Evolutionary conservation across 1,139 yeast genomes (phyloP).

Genomic region (Nakaseomyces bracarensis): DNA sequence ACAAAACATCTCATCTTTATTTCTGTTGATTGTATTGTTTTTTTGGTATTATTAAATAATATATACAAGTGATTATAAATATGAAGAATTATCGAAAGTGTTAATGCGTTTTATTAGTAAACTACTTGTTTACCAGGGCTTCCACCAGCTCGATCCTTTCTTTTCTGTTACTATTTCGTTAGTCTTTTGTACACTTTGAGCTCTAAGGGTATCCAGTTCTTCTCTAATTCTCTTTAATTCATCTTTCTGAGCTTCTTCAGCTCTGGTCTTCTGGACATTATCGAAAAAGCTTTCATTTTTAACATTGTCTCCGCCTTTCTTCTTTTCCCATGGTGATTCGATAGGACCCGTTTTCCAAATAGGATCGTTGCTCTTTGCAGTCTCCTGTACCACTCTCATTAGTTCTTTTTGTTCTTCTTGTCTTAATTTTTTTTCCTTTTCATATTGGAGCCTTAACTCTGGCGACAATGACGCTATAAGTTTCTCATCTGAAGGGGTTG

Average conservation of each 20-base stretch:
- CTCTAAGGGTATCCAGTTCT: conserved; percentile 35
- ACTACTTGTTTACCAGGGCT: conserved; percentile 21
- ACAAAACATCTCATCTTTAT: no score
- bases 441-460: conserved; percentile 70
- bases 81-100: not conserved
- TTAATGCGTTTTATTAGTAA: no score
- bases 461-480: conserved; percentile 70
- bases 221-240: conserved; percentile 35
- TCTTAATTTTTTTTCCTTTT: conserved; percentile 53
- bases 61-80: not conserved
- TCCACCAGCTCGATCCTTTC: conserved; percentile 31
- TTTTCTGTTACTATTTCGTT: conserved; percentile 33
- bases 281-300: conserved; percentile 33
- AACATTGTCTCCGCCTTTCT: conserved; percentile 27
- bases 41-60: no score
- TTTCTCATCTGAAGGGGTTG: conserved; percentile 80
- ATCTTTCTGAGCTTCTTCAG: conserved; percentile 39
- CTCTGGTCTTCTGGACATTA: conserved; percentile 42
- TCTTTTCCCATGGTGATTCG: conserved; percentile 53
- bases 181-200: conserved; percentile 33
- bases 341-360: conserved; percentile 74
- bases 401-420: conserved; percentile 57
- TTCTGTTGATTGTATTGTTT: no score
- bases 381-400: conserved; percentile 55
- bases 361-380: conserved; percentile 61